phyloP scores from a whole-genome alignment of 2,329 filamentous ascomycete genomes.

The Botrytis tulipae region DNA sequence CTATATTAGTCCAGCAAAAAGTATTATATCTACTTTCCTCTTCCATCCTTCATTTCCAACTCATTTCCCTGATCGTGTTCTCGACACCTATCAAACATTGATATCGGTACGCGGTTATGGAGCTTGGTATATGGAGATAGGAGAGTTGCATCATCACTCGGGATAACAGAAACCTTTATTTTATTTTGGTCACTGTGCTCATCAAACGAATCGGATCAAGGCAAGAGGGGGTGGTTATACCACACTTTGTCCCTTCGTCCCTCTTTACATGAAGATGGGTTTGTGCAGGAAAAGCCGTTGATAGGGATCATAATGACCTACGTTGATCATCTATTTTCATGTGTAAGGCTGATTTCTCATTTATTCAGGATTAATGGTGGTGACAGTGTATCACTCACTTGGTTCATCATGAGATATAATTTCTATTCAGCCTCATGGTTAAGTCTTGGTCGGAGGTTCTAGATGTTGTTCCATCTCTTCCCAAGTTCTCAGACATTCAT shows the following conservation, averaged over 20 bases:
- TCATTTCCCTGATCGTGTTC: conserved; percentile 8
- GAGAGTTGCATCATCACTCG: conserved; percentile 3
- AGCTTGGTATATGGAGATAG: background rate
- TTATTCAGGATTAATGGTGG: background rate
- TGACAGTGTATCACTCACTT: conserved; percentile 11
- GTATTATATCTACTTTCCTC: conserved; percentile 1
- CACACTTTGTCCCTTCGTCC: background rate
- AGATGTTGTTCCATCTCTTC: conserved; percentile 5
- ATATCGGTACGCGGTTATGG: background rate
- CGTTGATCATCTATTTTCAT: background rate
- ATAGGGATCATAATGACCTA: conserved; percentile 13
- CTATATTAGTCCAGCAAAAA: conserved; percentile 4
- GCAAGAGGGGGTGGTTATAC: conserved; percentile 3
- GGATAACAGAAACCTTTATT: background rate
- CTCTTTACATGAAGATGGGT: conserved; percentile 1
- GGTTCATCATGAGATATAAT: background rate
- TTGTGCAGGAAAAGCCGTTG: conserved; percentile 4
- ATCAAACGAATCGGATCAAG: conserved; percentile 13
- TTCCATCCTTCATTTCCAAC: conserved; percentile 1
- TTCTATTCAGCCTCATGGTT: conserved; percentile 17
- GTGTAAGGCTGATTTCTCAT: conserved; percentile 15
- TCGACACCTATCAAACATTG: conserved; percentile 8
- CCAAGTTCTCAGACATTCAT: background rate
- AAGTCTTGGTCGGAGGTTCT: background rate
- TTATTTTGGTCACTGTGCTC: background rate